Conservation (phyloP, 345 rosid genomes). For the Pistacia vera region DNA sequence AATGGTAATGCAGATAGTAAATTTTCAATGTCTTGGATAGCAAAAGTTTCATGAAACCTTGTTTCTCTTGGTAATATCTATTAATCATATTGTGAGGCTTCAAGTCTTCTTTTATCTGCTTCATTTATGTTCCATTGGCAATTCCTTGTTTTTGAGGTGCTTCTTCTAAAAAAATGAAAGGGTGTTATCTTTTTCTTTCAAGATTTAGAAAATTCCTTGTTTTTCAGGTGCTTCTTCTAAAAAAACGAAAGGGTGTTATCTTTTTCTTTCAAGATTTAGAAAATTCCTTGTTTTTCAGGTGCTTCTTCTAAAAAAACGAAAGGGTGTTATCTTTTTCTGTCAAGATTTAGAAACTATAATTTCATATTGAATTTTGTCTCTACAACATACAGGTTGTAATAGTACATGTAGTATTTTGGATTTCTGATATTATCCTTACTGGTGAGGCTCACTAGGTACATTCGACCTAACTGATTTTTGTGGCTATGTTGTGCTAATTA, state of each 20-base stretch:
- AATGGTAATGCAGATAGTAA: neutral
- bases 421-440: neutral
- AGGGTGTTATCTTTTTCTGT: neutral
- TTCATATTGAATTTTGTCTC: neutral
- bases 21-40: neutral
- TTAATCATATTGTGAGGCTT: neutral
- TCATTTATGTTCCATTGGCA: neutral
- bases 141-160: neutral
- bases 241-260: neutral
- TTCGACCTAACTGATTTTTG: neutral
- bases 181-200: neutral
- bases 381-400: neutral
- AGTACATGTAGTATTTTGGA: neutral
- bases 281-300: neutral
- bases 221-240: neutral
- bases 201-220: neutral
- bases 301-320: neutral
- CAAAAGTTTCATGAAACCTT: neutral
- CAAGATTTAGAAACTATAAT: neutral
- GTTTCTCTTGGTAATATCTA: neutral
- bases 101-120: neutral
- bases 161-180: neutral
- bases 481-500: constrained; percentile 1
- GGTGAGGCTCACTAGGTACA: neutral
- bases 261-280: neutral